phyloP scores from a whole-genome alignment of 2,329 filamentous ascomycete species.

The Epichloe scottii region DNA sequence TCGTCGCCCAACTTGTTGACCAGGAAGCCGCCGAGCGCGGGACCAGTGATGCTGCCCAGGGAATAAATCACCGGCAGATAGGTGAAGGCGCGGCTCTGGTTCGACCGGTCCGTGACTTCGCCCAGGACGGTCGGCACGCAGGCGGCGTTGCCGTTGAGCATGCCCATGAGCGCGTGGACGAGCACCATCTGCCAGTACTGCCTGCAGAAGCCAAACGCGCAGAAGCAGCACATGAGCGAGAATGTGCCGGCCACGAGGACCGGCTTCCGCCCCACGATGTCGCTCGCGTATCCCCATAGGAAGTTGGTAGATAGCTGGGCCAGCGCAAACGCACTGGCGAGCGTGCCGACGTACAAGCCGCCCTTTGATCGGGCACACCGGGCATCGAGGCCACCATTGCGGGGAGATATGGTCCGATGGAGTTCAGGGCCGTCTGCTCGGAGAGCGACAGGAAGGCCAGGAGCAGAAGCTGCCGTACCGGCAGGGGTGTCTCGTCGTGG shows the following conservation, averaged over 20 bases:
- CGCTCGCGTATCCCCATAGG: conserved; percentile 40
- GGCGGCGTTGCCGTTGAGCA: conserved; percentile 90
- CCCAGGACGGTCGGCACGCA: conserved; percentile 88
- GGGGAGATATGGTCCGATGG: conserved; percentile 87
- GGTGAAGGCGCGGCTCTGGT: conserved; percentile 86
- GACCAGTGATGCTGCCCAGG: conserved; percentile 83
- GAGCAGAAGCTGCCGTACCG: conserved; percentile 68
- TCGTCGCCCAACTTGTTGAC: conserved; percentile 48
- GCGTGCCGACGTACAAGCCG: conserved; percentile 78
- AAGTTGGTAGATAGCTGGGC: conserved; percentile 91
- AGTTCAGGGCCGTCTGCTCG: conserved; percentile 94
- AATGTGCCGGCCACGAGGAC: conserved; percentile 67
- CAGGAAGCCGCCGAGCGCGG: conserved; percentile 76
- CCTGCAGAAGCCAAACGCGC: conserved; percentile 75
- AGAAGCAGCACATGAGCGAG: conserved; percentile 70
- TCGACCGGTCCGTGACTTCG: conserved; percentile 88
- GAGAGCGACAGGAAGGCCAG: conserved; percentile 80
- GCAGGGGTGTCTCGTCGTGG: conserved; percentile 58
- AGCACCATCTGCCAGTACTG: conserved; percentile 73
- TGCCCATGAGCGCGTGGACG: conserved; percentile 80
- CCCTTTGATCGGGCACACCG: conserved; percentile 58
- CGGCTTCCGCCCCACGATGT: conserved; percentile 62
- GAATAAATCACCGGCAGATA: conserved; percentile 96
- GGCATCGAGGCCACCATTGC: conserved; percentile 83
- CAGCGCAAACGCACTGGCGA: conserved; percentile 83